phyloP scores from a whole-genome alignment of 768 basidiomycete genomes.

The Hericium coralloides region DNA sequence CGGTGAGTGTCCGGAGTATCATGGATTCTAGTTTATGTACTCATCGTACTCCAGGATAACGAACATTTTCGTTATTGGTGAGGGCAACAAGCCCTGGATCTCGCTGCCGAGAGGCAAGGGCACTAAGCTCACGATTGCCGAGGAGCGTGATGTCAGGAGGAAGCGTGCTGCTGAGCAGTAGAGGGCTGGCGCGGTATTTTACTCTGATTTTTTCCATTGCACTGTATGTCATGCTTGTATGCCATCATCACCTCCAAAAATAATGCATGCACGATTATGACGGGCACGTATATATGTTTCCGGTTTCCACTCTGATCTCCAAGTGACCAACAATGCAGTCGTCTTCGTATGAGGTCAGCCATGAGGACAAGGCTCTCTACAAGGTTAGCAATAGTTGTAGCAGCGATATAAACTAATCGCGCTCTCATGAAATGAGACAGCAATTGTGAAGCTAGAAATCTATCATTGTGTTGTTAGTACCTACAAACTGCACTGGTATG shows the following conservation, averaged over 20 bases:
- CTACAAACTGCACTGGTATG: background rate
- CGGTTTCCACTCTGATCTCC: too few species aligned
- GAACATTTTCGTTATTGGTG: conserved; percentile 98
- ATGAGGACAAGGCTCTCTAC: too few species aligned
- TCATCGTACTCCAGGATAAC: conserved; percentile 49
- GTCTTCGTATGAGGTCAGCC: too few species aligned
- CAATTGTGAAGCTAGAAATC: too few species aligned
- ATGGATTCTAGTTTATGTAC: background rate
- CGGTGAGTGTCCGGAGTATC: conserved; percentile 46
- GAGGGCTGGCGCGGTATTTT: conserved; percentile 17
- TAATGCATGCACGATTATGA: conserved; percentile 7
- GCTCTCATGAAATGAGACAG: too few species aligned
- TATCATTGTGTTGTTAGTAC: too few species aligned
- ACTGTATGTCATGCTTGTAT: conserved; percentile 23
- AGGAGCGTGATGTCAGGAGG: conserved; percentile 91
- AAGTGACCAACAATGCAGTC: too few species aligned
- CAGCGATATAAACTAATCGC: too few species aligned
- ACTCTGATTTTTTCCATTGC: conserved; percentile 2
- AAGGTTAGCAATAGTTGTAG: too few species aligned
- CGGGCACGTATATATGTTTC: background rate
- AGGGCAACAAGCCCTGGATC: conserved; percentile 93
- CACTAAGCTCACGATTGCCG: conserved; percentile 93
- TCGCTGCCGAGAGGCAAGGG: conserved; percentile 97
- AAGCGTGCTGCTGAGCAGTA: conserved; percentile 68
- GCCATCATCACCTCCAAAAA: conserved; percentile 14